phyloP scores from a whole-genome alignment of 345 rosid species.

The Theobroma cacao region DNA sequence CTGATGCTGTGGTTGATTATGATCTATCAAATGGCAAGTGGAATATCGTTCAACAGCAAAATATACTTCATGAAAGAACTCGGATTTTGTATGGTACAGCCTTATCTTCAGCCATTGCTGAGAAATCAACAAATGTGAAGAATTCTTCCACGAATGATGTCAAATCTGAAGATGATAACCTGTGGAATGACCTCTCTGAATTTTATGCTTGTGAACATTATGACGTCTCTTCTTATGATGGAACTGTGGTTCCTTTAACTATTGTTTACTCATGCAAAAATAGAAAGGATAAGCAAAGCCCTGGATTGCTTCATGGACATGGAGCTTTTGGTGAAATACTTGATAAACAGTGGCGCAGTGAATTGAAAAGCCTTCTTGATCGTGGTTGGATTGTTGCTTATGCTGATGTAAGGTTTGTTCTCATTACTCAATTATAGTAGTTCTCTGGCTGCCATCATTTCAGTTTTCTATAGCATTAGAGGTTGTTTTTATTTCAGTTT shows the following conservation, averaged over 20 bases:
- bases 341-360: constrained; percentile 88
- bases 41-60: constrained; percentile 91
- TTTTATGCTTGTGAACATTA: constrained; percentile 77
- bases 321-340: constrained; percentile 95
- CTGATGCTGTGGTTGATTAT: constrained; percentile 93
- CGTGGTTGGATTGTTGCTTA: constrained; percentile 95
- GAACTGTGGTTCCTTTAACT: constrained; percentile 74
- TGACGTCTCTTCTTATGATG: constrained; percentile 71
- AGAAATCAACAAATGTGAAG: constrained; percentile 33
- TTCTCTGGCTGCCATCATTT: constrained; percentile 4
- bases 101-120: constrained; percentile 38
- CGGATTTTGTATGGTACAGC: constrained; percentile 74
- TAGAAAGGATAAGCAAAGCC: constrained; percentile 41
- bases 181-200: constrained; percentile 92
- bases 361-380: constrained; percentile 95
- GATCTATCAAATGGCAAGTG: constrained; percentile 78
- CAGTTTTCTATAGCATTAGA: not conserved
- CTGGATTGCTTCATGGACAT: constrained; percentile 88
- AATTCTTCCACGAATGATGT: constrained; percentile 37
- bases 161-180: constrained; percentile 53
- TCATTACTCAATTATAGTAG: not conserved
- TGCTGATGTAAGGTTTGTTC: constrained; percentile 91
- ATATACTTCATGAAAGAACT: constrained; percentile 92
- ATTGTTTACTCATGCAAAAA: constrained; percentile 58
- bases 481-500: no score